Base-by-base conservation (phyloP, 2,329 filamentous ascomycete genomes). In the Colletotrichum scovillei region DNA sequence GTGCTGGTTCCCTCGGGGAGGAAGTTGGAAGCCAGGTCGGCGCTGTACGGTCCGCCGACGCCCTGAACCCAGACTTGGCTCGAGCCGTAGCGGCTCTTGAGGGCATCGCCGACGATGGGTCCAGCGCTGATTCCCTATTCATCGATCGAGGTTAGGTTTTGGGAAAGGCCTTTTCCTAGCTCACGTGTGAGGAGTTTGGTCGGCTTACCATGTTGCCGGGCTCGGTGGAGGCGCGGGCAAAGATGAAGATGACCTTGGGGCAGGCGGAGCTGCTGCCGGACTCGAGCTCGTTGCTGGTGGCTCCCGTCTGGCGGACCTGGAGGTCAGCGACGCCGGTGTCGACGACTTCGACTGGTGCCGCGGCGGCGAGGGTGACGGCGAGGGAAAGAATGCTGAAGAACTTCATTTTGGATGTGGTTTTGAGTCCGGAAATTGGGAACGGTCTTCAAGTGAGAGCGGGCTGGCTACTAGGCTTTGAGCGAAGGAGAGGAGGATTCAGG, bases 21-120 rank as follows among this genome's bases (percentile, higher is more conserved):
- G 52, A 80, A 78, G 73, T 86, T 86, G 28, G 80, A 78, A 0
- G 76, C 67, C 0, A 86, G 55, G 1, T 75, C 75, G 0, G 84
- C 85, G 1, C 69, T 77, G 77, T 88, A 88, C 2, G 79, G 74
- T 28, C 79, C 79, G 6, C 82, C 82, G 16, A 88, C 84, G 16
- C 86, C 86, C 75, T 87, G 86, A 26, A 86, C 81, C 82, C 82
- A 84, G 70, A 85, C 74, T 22, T 77, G 70, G 9, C 58, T 67
- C 4, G 69, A 65, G 59, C 79, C 78, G 38, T 80, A 81, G 32
- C 71, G 67, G 26, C 63, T 63, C 56, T 81, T 78, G 0, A 85
- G 77, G 49, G 73, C 79, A 14, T 74, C 72, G 6, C 78, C 81
- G 12, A 82, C 72, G 2, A 52, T 66, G 16, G 81, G 80, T 3